These are phyloP conservation scores for Synchytrium microbalum DNA, from an alignment of 371 early-diverging fungal species.

Conservation along the genomic window DNA sequence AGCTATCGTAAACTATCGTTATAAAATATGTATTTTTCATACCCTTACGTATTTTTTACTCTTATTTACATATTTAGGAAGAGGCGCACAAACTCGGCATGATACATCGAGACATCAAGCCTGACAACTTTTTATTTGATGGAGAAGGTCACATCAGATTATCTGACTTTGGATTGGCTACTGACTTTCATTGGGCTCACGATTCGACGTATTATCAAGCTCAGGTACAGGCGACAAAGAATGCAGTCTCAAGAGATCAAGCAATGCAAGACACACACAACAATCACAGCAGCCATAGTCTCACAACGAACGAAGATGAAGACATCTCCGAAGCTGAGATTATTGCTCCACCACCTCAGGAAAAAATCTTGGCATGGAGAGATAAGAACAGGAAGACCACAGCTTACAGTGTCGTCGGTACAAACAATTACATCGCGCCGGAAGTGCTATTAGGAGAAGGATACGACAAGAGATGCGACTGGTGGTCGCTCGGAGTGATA, in stretches of 20 bases:
- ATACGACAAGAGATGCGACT: conserved; percentile 51
- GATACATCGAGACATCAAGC: conserved; percentile 40
- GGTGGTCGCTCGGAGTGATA: conserved; percentile 65
- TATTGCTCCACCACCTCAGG: conserved; percentile 33
- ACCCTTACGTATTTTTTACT: neutral
- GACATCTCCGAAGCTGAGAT: neutral
- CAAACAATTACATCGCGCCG: conserved; percentile 67
- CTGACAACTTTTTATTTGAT: conserved; percentile 52
- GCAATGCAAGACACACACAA: neutral
- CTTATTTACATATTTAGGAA: neutral
- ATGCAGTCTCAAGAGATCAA: conserved; percentile 33
- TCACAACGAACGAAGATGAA: neutral
- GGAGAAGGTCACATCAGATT: conserved; percentile 51
- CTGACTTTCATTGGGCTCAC: conserved; percentile 49
- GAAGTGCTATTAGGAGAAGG: conserved; percentile 49
- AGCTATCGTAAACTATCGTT: conserved; percentile 36
- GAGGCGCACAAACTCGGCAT: conserved; percentile 10
- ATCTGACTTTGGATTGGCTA: conserved; percentile 55
- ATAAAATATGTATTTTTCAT: conserved; percentile 2
- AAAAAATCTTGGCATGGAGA: conserved; percentile 50
- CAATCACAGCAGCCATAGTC: conserved; percentile 5
- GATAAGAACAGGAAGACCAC: conserved; percentile 45
- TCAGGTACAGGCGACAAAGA: conserved; percentile 38
- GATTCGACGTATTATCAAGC: conserved; percentile 47
- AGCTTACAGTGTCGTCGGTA: conserved; percentile 73